phyloP scores from a whole-genome alignment of 75 land plant species.

The Sequoiadendron giganteum region DNA sequence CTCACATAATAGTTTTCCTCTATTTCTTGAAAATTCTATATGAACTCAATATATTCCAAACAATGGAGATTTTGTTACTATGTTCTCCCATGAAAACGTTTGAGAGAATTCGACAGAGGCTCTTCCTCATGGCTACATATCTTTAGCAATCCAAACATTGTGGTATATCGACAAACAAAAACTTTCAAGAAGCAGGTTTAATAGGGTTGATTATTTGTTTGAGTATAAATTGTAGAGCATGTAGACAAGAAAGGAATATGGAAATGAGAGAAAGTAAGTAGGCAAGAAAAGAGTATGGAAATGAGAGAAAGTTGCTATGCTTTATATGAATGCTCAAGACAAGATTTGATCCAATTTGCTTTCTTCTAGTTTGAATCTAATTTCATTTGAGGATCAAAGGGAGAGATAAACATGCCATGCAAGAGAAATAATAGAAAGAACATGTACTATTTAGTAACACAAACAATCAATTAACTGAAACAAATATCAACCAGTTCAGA shows the following conservation, averaged over 20 bases:
- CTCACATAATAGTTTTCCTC: neutral
- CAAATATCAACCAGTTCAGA: no score
- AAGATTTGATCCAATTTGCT: no score
- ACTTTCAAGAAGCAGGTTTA: neutral
- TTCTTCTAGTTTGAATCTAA: no score
- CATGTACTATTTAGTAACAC: no score
- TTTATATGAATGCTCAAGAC: no score
- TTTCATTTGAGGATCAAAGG: no score
- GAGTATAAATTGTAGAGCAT: neutral
- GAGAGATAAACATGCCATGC: no score
- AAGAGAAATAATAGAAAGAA: no score
- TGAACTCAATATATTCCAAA: neutral
- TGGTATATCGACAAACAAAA: neutral
- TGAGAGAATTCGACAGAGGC: neutral
- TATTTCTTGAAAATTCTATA: neutral
- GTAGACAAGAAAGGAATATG: neutral
- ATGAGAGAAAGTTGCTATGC: no score
- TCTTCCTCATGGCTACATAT: neutral
- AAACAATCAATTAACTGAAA: no score
- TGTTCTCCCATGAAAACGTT: neutral
- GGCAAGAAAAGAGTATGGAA: no score
- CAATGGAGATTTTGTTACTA: neutral
- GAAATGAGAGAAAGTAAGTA: neutral
- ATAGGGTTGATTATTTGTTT: neutral
- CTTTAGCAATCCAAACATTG: neutral